Evolutionary conservation across 2,329 filamentous ascomycete species (phyloP), one percentile per base, ranked within the genome.

Genomic region (Ceratocystis variospora): DNA sequence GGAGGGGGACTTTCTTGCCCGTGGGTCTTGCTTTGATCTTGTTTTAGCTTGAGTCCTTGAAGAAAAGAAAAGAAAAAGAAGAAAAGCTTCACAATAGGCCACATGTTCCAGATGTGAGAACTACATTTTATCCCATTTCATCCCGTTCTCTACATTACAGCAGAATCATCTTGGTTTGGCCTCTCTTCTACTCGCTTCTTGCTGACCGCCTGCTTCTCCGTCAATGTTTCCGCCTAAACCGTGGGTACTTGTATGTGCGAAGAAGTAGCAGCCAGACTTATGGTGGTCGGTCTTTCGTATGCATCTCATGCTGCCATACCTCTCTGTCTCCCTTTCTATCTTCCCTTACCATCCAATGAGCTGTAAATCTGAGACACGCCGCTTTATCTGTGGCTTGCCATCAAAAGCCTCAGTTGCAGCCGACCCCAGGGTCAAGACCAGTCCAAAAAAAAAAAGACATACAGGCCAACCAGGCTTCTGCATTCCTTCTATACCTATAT

Each of bases 371-470:
- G 55, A 59, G 55, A 59, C 61, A 19, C 22, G 22, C 19, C 33
- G 37, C 61, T 31, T 62, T 17, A 62, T 48, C 17, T 31, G 5
- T 28, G 37, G 37, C 33, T 45, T 44, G 37, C 37, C 61, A 44
- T 45, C 22, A 62, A 62, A 45, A 46, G 61, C 37, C 37, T 45
- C 44, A 44, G 61, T 46, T 62, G 37, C 44, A 45, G 61, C 15
- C 37, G 37, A 44, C 17, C 57, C 15, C 19, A 41, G 37, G 37
- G 10, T 41, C 37, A 41, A 41, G 37, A 41, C 37, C 37, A 41
- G 37, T 15, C 37, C 37, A 15, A 41, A 41, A 41, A 41, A 41
- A 41, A 41, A 41, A 12, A 41, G 37, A 41, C 37, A 62, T n/a
- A 1, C 61, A 62, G 37, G 22, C 7, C 2, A 22, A 3, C 61